phyloP scores from a whole-genome alignment of 2,329 filamentous ascomycete species.

The Ophiosphaerella herpotricha region DNA sequence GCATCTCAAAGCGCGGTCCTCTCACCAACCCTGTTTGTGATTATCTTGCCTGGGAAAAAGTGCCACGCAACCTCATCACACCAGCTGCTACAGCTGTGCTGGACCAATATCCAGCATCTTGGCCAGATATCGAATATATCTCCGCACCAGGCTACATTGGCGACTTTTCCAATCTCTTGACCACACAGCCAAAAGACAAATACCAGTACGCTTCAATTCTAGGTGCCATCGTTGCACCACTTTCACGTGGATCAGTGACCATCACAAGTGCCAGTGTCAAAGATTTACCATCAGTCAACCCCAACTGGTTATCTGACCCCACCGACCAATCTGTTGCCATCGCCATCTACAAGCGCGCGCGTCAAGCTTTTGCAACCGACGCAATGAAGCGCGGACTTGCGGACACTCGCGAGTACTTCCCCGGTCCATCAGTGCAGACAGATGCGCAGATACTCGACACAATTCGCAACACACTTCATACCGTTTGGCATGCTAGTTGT shows the following conservation, averaged over 20 bases:
- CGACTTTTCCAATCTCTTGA: slow-evolving; percentile 18
- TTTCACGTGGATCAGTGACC: slow-evolving; percentile 44
- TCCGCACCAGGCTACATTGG: slow-evolving; percentile 19
- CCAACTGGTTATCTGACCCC: slow-evolving; percentile 41
- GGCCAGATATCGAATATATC: slow-evolving; percentile 37
- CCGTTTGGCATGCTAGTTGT: slow-evolving; percentile 28
- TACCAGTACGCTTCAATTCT: slow-evolving; percentile 41
- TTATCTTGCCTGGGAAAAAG: slow-evolving; percentile 33
- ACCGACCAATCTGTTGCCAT: slow-evolving; percentile 40
- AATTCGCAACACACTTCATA: slow-evolving; percentile 18
- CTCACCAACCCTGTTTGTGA: slow-evolving; percentile 28
- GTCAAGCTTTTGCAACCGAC: slow-evolving; percentile 28
- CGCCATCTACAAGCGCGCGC: slow-evolving; percentile 35
- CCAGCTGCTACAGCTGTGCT: slow-evolving; percentile 10
- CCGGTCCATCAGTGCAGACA: slow-evolving; percentile 23
- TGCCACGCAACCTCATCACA: slow-evolving; percentile 15
- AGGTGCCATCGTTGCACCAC: slow-evolving; percentile 36
- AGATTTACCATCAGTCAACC: slow-evolving; percentile 39
- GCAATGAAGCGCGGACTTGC: slow-evolving; percentile 21
- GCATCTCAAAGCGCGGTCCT: slow-evolving; percentile 10
- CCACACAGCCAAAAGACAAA: slow-evolving; percentile 26
- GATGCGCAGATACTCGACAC: slow-evolving; percentile 32
- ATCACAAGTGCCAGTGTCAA: slow-evolving; percentile 32
- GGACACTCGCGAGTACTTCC: slow-evolving; percentile 26
- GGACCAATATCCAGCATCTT: slow-evolving; percentile 17